Conservation (phyloP, 257 asterid species). For the Lavandula angustifolia region DNA sequence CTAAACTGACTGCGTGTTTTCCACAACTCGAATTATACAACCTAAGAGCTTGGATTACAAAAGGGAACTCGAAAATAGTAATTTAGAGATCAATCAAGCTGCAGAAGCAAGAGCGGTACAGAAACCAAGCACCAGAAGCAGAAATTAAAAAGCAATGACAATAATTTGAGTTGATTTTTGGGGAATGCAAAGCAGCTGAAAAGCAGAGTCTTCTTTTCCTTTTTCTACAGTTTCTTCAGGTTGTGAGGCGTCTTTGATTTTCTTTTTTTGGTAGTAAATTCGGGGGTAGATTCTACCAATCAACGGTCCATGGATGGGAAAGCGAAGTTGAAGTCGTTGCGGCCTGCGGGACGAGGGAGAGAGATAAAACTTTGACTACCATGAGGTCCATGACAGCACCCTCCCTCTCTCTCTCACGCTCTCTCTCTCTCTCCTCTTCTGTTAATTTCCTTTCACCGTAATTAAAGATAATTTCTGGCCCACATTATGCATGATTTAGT, state of each 20-base stretch:
- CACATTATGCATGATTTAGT: too few relatives aligned
- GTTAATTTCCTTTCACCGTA: too few relatives aligned
- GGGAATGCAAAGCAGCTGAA: conserved; percentile 24
- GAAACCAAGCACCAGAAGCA: conserved; percentile 14
- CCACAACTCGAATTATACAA: conserved; percentile 26
- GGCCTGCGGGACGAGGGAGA: conserved; percentile 3
- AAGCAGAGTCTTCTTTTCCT: conserved; percentile 4
- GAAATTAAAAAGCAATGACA: neutral
- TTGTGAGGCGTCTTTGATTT: neutral
- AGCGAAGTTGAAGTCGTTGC: conserved; percentile 36
- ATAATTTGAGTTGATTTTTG: conserved; percentile 19
- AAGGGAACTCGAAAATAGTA: neutral
- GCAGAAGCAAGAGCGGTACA: conserved; percentile 8
- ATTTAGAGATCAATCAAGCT: neutral
- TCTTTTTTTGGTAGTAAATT: conserved; percentile 6
- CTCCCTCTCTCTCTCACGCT: too few relatives aligned
- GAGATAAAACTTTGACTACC: conserved; percentile 2
- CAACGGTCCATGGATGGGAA: conserved; percentile 31
- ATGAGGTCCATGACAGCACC: too few relatives aligned
- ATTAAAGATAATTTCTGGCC: too few relatives aligned
- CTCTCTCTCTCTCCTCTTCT: too few relatives aligned
- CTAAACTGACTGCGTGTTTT: conserved; percentile 27
- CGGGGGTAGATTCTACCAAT: conserved; percentile 27
- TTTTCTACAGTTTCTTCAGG: neutral
- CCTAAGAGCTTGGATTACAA: neutral